Percentiles rank a stretch among this genome's conserved stretches.
Evolutionary conservation across 2,329 filamentous ascomycete genomes (phyloP).

Genomic region (Malbranchea zuffiana): DNA sequence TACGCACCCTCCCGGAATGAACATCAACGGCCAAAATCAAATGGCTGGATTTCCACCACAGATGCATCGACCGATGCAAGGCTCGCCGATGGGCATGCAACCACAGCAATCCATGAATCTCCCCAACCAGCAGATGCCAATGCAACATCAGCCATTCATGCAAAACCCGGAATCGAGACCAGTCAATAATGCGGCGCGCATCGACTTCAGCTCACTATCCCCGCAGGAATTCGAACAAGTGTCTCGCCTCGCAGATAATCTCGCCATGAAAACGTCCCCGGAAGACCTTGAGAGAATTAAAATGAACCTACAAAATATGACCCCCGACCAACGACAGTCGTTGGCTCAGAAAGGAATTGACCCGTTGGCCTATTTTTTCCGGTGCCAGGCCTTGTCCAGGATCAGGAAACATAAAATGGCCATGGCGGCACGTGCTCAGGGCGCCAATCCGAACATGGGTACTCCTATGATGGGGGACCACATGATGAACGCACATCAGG

Average conservation of each 20-base stretch:
- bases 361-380: conserved; percentile 42
- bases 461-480: conserved; percentile 26
- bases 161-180: conserved; percentile 24
- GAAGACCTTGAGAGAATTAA: conserved; percentile 41
- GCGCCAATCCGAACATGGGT: conserved; percentile 20
- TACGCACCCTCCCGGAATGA: conserved; percentile 23
- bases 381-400: conserved; percentile 37
- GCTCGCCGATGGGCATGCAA: conserved; percentile 16
- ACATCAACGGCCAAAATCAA: conserved; percentile 30
- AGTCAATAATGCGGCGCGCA: conserved; percentile 19
- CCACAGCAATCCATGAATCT: conserved; percentile 18
- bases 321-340: conserved; percentile 38
- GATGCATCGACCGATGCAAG: conserved; percentile 5
- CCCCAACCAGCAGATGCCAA: conserved; percentile 12
- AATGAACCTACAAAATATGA: conserved; percentile 36
- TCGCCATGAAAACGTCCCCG: conserved; percentile 35
- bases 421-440: conserved; percentile 23
- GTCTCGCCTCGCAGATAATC: conserved; percentile 36
- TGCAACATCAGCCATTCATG: conserved; percentile 21
- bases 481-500: conserved; percentile 29
- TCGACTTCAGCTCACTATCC: conserved; percentile 29
- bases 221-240: conserved; percentile 36
- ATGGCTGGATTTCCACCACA: conserved; percentile 25
- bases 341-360: conserved; percentile 38
- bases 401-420: conserved; percentile 30